These are phyloP conservation scores for Ustilago trichophora DNA, from an alignment of 1,284 basidiomycete genomes.

Conservation along the genomic window DNA sequence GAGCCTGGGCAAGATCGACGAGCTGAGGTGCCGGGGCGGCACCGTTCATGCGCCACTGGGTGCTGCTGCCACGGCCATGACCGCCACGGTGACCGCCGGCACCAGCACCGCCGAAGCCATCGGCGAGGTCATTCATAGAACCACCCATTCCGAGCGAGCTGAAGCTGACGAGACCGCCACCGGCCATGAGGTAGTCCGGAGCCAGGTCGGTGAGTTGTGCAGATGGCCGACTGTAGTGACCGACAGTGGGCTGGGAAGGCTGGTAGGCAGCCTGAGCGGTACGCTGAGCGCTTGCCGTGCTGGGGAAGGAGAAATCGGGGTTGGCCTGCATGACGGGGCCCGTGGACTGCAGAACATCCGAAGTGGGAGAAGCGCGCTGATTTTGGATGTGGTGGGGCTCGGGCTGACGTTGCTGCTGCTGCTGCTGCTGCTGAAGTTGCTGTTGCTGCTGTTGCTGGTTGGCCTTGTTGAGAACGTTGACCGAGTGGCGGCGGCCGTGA, in stretches of 20 bases:
- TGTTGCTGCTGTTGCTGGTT: slow-evolving; percentile 48
- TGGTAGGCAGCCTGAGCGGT: slow-evolving; percentile 30
- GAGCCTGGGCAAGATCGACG: slow-evolving; percentile 69
- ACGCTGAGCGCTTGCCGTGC: slow-evolving; percentile 38
- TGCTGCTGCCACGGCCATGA: slow-evolving; percentile 44
- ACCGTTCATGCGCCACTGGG: slow-evolving; percentile 53
- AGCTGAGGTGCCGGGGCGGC: slow-evolving; percentile 24
- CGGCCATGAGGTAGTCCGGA: slow-evolving; percentile 64
- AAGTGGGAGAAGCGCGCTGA: slow-evolving; percentile 40
- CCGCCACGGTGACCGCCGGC: slow-evolving; percentile 38
- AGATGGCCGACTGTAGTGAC: slow-evolving; percentile 59
- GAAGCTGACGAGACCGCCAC: slow-evolving; percentile 61
- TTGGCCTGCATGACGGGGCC: slow-evolving; percentile 50
- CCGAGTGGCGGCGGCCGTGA: slow-evolving; percentile 90
- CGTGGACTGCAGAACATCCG: slow-evolving; percentile 16
- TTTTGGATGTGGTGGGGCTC: slow-evolving; percentile 55
- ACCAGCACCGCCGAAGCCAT: slow-evolving; percentile 57
- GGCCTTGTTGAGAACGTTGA: slow-evolving; percentile 76
- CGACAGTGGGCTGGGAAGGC: slow-evolving; percentile 21
- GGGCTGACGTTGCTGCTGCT: slow-evolving; percentile 6
- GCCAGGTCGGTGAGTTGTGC: slow-evolving; percentile 61
- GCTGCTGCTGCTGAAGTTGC: slow-evolving; percentile 20
- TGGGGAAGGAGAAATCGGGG: slow-evolving; percentile 55
- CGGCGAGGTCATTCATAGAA: slow-evolving; percentile 54
- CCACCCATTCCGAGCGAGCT: slow-evolving; percentile 45